phyloP scores from a whole-genome alignment of 148 eudicot genomes.

The Spergularia marina region DNA sequence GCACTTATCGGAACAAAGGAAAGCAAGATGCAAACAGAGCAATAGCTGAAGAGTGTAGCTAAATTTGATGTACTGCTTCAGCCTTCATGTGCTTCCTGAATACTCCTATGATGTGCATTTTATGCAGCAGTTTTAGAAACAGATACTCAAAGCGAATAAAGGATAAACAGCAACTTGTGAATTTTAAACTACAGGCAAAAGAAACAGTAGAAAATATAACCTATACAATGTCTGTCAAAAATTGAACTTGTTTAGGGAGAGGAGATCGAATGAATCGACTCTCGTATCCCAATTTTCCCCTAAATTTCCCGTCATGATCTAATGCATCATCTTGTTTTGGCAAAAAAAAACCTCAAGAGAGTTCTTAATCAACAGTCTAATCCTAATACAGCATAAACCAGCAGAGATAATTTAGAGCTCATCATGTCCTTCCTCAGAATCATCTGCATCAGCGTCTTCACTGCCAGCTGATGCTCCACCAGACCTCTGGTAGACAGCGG shows the following conservation, averaged over 20 bases:
- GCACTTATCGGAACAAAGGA: no score
- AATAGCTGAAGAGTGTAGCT: no score
- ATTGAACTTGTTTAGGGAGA: constrained; percentile 18
- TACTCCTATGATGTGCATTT: no score
- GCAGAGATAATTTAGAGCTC: constrained; percentile 38
- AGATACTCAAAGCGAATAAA: no score
- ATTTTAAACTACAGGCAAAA: constrained; percentile 12
- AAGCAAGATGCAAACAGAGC: no score
- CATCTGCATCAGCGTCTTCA: constrained; percentile 32
- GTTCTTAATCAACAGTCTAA: constrained; percentile 13
- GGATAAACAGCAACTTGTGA: background rate
- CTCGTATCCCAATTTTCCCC: constrained; percentile 14
- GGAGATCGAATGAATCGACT: background rate
- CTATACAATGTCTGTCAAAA: constrained; percentile 33
- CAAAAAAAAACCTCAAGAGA: constrained; percentile 14
- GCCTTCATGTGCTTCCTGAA: no score
- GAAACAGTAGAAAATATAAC: constrained; percentile 23
- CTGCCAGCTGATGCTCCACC: constrained; percentile 50
- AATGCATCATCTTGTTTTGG: constrained; percentile 10
- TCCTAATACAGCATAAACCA: constrained; percentile 17
- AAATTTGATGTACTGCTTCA: no score
- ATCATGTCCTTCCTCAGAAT: constrained; percentile 45
- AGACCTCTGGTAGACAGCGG: constrained; percentile 57
- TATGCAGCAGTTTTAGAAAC: no score
- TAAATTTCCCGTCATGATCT: constrained; percentile 14